A percentile compares a stretch with the other conserved stretches of the same genome.
These are phyloP conservation scores for Kwoniella pini DNA, from an alignment of 768 basidiomycete species.

Conservation along the genomic window DNA sequence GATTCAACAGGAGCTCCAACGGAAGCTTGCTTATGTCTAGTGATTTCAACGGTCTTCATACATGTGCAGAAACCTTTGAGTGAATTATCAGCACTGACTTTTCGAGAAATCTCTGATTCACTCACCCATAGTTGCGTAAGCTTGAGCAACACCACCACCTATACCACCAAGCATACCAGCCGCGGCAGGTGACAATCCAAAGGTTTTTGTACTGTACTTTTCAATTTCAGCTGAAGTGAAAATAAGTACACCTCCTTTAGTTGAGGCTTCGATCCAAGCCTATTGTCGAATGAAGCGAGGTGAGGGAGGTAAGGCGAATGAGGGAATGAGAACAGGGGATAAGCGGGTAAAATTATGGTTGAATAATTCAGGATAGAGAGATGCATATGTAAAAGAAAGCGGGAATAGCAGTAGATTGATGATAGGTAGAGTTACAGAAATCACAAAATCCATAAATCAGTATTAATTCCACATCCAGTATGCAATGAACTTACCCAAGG, in stretches of 20 bases:
- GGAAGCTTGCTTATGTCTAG: slow-evolving; percentile 75
- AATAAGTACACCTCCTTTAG: slow-evolving; percentile 92
- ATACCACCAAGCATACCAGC: slow-evolving; percentile 94
- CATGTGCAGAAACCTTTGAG: slow-evolving; percentile 99
- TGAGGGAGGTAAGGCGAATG: background rate
- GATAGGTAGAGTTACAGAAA: too few species aligned
- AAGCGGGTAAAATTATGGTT: too few species aligned
- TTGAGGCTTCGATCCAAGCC: slow-evolving; percentile 99
- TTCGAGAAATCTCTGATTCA: slow-evolving; percentile 27
- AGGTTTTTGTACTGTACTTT: slow-evolving; percentile 60
- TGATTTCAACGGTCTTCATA: slow-evolving; percentile 92
- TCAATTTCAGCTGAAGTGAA: slow-evolving; percentile 97
- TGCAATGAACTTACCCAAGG: slow-evolving; percentile 73
- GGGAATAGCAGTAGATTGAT: too few species aligned
- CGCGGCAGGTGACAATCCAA: slow-evolving; percentile 75
- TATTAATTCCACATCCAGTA: too few species aligned
- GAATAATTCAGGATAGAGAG: too few species aligned
- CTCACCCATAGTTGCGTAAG: slow-evolving; percentile 99
- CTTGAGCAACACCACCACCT: slow-evolving; percentile 95
- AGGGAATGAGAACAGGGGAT: background rate
- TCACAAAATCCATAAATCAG: too few species aligned
- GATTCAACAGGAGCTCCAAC: slow-evolving; percentile 81
- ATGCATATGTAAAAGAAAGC: too few species aligned
- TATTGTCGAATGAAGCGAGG: slow-evolving; percentile 51
- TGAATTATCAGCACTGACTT: background rate